Evolutionary conservation across 371 early-diverging fungal genomes (phyloP).

Genomic region (Umbelopsis sp.): DNA sequence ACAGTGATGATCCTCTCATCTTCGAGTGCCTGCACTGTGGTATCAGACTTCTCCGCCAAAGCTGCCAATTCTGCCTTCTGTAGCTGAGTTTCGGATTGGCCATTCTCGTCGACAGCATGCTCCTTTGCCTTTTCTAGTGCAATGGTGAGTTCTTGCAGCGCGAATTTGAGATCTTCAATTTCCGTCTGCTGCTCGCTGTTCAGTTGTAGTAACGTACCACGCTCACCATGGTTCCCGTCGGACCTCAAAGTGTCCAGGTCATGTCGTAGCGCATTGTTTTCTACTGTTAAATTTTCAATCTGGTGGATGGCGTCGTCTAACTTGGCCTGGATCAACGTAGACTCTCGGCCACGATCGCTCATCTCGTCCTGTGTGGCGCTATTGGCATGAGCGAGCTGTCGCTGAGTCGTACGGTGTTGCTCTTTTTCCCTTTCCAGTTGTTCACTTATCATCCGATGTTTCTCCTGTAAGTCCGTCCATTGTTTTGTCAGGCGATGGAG

Average conservation of each 20-base stretch:
- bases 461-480: background rate
- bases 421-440: constrained; percentile 7
- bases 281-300: background rate
- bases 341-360: background rate
- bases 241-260: background rate
- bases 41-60: too few species aligned
- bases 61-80: background rate
- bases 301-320: background rate
- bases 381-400: background rate
- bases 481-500: background rate
- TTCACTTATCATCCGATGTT: background rate
- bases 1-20: too few species aligned
- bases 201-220: background rate
- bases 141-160: background rate
- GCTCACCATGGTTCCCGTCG: background rate
- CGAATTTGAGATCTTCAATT: background rate
- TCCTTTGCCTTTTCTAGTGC: background rate
- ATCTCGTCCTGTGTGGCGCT: background rate
- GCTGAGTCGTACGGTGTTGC: background rate
- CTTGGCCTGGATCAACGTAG: background rate
- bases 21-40: too few species aligned
- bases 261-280: background rate
- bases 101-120: background rate
- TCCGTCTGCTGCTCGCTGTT: background rate
- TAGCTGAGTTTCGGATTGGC: background rate